Conservation (phyloP, 2,329 filamentous ascomycete genomes). For the Verticillium tricorpus region DNA sequence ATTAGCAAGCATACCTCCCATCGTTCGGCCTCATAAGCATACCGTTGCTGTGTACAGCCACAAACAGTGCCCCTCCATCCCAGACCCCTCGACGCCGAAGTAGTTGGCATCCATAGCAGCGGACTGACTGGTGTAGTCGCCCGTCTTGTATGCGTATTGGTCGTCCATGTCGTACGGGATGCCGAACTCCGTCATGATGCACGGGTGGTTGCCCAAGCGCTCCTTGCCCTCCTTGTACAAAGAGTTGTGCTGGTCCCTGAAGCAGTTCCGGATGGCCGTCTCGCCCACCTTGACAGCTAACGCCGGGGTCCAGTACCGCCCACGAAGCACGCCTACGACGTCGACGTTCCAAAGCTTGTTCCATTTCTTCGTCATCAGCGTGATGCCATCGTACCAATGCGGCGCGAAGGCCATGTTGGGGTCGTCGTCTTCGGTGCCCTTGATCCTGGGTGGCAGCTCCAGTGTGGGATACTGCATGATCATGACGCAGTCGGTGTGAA, state of each 20-base stretch:
- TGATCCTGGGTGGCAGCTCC: slow-evolving; percentile 84
- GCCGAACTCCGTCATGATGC: slow-evolving; percentile 89
- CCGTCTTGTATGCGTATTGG: slow-evolving; percentile 90
- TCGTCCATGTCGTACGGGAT: slow-evolving; percentile 99
- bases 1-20: not conserved
- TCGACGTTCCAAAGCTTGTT: slow-evolving; percentile 97
- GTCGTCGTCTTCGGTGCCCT: slow-evolving; percentile 84
- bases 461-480: slow-evolving; percentile 89
- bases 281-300: slow-evolving; percentile 93
- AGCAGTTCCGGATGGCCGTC: slow-evolving; percentile 88
- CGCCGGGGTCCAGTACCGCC: slow-evolving; percentile 80
- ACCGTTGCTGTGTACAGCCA: slow-evolving; percentile 81
- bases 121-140: slow-evolving; percentile 89
- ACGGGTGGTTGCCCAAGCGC: slow-evolving; percentile 82
- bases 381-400: slow-evolving; percentile 96
- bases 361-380: slow-evolving; percentile 97
- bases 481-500: slow-evolving; percentile 79
- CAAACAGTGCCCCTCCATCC: slow-evolving; percentile 78
- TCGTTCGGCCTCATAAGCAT: slow-evolving; percentile 20
- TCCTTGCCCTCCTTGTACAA: slow-evolving; percentile 85
- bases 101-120: slow-evolving; percentile 95
- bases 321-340: slow-evolving; percentile 85
- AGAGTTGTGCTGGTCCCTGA: slow-evolving; percentile 79
- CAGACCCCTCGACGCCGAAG: slow-evolving; percentile 81
- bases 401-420: slow-evolving; percentile 86